Evolutionary conservation across 2,329 filamentous ascomycete genomes (phyloP), one percentile per base, ranked within the genome.

Genomic region (Penicillium thymicola): DNA sequence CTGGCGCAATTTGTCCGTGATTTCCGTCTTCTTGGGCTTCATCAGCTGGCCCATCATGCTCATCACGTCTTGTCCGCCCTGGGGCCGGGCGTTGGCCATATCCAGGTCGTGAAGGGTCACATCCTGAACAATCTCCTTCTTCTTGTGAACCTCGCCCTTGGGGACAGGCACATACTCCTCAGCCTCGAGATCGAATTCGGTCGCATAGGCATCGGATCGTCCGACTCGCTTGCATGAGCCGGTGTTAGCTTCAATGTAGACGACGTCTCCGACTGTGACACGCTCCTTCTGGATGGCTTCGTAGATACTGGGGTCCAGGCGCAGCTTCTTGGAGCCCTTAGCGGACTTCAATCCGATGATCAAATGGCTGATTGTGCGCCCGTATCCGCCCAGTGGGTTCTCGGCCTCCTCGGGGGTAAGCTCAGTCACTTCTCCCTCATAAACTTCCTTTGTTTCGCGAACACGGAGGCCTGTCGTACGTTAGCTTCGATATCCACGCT

Each of bases 11-110:
- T 99, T 99, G 77, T 99, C 94, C 30, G 94, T 99, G 70, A 99
- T 97, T 75, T 99, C 94, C 6, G 94, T 99, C 87, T 97, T 97
- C 81, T 95, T 95, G 60, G 94, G 94, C 83, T 97, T 97, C 92
- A 97, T 97, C 70, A 99, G 79, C 77, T 99, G 94, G 68, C 94
- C 94, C 93, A 99, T 97, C 94, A 99, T 97, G 80, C 92, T 97
- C 92, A 99, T 97, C 65, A 99, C 96, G 75, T 99, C 94, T 81
- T 99, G 94, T 43, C 94, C 94, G 51, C 94, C 94, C 79, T 97
- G 92, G 5, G 94, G 94, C 68, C 93, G 83, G 14, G 94, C 89
- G 70, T 99, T 99, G 63, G 94, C 94, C 61, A 97, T 89, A 71
- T 99, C 94, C 55, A 99, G 81, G 72, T 99, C 94, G 75, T 99